Evolutionary conservation across 345 rosid genomes (phyloP).

Genomic region (Adansonia digitata): DNA sequence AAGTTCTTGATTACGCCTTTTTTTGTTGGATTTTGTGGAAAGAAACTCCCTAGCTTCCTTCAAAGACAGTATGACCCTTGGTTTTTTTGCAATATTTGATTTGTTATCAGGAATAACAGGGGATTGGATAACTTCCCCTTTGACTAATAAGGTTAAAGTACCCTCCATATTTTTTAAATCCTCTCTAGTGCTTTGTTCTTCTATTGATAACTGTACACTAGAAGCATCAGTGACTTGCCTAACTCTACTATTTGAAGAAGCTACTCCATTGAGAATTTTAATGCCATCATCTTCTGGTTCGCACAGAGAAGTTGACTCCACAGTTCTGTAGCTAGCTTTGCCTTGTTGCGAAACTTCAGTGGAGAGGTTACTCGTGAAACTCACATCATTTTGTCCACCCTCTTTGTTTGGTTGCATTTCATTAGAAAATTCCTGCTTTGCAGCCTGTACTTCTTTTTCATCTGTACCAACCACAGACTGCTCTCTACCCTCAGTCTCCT

Average conservation of each 20-base stretch:
- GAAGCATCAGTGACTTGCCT: conserved; percentile 25
- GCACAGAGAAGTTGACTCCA: neutral
- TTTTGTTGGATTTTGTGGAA: conserved; percentile 30
- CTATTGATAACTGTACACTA: conserved; percentile 21
- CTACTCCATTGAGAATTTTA: conserved; percentile 16
- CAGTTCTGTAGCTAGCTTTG: conserved; percentile 21
- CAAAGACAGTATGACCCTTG: conserved; percentile 68
- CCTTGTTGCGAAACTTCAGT: conserved; percentile 21
- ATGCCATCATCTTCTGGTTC: conserved; percentile 16
- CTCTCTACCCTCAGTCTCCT: conserved; percentile 41
- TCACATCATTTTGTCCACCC: conserved; percentile 17
- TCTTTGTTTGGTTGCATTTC: conserved; percentile 15
- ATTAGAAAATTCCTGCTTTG: conserved; percentile 14
- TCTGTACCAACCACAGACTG: conserved; percentile 19
- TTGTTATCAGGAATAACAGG: conserved; percentile 29
- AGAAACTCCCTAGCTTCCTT: conserved; percentile 83
- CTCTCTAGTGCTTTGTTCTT: conserved; percentile 9
- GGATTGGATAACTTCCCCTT: conserved; percentile 24
- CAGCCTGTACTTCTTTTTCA: conserved; percentile 29
- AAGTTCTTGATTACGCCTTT: conserved; percentile 25
- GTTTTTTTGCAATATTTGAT: conserved; percentile 24
- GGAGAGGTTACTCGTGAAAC: conserved; percentile 15
- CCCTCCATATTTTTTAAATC: conserved; percentile 15
- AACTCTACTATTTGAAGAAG: conserved; percentile 26
- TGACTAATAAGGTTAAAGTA: conserved; percentile 13